Conservation (phyloP, 768 basidiomycete species). For the Lactarius pseudohatsudake region DNA sequence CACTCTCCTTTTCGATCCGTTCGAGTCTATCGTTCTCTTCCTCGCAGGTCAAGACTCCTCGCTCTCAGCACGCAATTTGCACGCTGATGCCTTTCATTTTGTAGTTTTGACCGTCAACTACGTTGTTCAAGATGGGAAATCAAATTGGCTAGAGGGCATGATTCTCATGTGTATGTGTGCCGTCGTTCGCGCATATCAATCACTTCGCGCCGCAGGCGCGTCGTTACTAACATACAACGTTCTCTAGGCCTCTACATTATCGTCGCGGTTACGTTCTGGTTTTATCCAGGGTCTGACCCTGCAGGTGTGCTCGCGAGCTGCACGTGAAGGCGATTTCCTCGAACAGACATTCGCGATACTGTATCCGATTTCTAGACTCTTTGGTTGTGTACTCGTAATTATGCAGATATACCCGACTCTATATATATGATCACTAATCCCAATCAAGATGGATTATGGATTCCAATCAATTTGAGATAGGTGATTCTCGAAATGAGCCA, state of each 20-base stretch:
- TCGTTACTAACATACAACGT: slow-evolving; percentile 15
- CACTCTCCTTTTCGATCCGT: slow-evolving; percentile 84
- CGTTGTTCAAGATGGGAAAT: slow-evolving; percentile 77
- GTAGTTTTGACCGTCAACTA: slow-evolving; percentile 84
- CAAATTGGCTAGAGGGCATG: slow-evolving; percentile 82
- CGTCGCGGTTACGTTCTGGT: slow-evolving; percentile 70
- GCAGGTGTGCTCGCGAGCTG: slow-evolving; percentile 21
- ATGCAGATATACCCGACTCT: not conserved
- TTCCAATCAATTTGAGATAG: not conserved
- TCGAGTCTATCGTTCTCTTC: slow-evolving; percentile 71
- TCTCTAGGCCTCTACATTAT: slow-evolving; percentile 66
- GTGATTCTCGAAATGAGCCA: not conserved
- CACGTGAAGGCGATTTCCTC: not conserved
- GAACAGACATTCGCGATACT: not conserved
- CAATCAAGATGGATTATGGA: not conserved
- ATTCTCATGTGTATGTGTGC: slow-evolving; percentile 60
- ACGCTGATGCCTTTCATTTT: not conserved
- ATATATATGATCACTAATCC: not conserved
- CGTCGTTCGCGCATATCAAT: not conserved
- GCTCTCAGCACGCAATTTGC: slow-evolving; percentile 1
- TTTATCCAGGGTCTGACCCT: slow-evolving; percentile 41
- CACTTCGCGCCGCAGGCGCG: not conserved
- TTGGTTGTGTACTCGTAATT: not conserved
- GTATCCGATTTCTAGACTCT: not conserved
- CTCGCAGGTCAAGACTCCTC: slow-evolving; percentile 38